Conservation (phyloP, 2,329 filamentous ascomycete species). For the Phialemoniopsis sp. region DNA sequence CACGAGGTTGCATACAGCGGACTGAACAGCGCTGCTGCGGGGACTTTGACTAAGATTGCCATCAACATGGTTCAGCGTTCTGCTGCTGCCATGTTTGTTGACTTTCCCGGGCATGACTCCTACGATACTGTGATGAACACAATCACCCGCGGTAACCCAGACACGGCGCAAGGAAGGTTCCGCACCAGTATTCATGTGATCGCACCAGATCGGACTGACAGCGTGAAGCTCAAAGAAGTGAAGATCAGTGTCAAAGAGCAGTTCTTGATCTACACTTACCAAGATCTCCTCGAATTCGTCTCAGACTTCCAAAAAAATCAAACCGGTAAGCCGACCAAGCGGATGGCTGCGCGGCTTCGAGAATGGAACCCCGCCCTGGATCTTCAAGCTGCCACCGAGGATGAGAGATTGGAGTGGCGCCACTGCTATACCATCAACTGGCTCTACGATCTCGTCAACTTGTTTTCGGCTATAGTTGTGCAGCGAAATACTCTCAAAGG, state of each 20-base stretch:
- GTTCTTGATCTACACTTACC: constrained; percentile 35
- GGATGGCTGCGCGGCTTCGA: constrained; percentile 29
- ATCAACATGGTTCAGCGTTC: constrained; percentile 33
- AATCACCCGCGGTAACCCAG: constrained; percentile 20
- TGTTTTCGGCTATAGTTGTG: constrained; percentile 33
- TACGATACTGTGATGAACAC: constrained; percentile 32
- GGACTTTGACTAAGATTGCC: constrained; percentile 32
- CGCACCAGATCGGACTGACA: constrained; percentile 5
- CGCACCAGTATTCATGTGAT: too few relatives aligned
- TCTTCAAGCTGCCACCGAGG: constrained; percentile 26
- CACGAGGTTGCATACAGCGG: constrained; percentile 35
- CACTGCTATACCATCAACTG: constrained; percentile 44
- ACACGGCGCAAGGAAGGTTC: constrained; percentile 21
- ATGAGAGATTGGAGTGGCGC: constrained; percentile 39
- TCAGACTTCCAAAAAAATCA: constrained; percentile 37
- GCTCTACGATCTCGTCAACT: constrained; percentile 46
- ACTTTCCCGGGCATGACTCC: constrained; percentile 39
- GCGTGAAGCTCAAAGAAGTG: constrained; percentile 12
- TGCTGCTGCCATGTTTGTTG: constrained; percentile 31
- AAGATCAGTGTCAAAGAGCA: constrained; percentile 36
- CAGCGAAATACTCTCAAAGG: constrained; percentile 28
- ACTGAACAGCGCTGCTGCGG: constrained; percentile 41
- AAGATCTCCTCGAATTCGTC: constrained; percentile 37
- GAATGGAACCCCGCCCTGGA: constrained; percentile 37
- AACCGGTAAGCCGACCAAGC: constrained; percentile 40